A percentile compares a stretch with the other conserved stretches of the same genome.
Evolutionary conservation across 352 stramenopile genomes (phyloP).

Genomic region (Globisporangium spinosum): DNA sequence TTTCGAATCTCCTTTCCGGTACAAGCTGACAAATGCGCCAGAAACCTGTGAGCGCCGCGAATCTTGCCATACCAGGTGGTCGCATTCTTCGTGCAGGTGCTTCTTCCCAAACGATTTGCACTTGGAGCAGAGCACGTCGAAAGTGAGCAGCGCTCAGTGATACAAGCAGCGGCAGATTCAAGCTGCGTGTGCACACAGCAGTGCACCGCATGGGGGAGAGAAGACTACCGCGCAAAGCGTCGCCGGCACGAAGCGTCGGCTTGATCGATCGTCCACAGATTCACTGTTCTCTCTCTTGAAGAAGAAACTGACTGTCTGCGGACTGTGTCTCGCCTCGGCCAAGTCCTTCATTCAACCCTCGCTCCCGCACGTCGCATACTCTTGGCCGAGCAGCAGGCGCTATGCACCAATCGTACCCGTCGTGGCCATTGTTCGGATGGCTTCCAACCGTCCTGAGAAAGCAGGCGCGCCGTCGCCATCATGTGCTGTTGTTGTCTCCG

Average conservation of each 20-base stretch:
- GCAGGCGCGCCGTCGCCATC: not conserved
- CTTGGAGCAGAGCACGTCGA: not conserved
- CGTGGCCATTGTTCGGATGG: not conserved
- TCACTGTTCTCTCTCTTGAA: not conserved
- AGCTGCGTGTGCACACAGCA: not conserved
- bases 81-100: not conserved
- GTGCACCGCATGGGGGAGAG: not conserved
- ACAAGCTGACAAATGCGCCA: conserved; percentile 1
- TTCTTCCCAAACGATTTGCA: not conserved
- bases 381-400: not conserved
- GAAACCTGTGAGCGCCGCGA: not conserved
- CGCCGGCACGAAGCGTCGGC: conserved; percentile 1
- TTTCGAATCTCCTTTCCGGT: conserved; percentile 8
- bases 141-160: not conserved
- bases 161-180: too few species aligned
- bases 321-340: not conserved
- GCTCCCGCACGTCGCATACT: conserved; percentile 5
- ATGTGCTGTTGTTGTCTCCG: not conserved
- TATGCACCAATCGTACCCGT: not conserved
- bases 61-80: not conserved
- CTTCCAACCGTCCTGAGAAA: not conserved
- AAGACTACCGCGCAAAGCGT: not conserved
- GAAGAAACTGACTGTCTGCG: not conserved
- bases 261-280: not conserved
- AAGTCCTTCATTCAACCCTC: not conserved